Evolutionary conservation across 2,329 filamentous ascomycete species (phyloP).

Genomic region (Claviceps lovelessii): DNA sequence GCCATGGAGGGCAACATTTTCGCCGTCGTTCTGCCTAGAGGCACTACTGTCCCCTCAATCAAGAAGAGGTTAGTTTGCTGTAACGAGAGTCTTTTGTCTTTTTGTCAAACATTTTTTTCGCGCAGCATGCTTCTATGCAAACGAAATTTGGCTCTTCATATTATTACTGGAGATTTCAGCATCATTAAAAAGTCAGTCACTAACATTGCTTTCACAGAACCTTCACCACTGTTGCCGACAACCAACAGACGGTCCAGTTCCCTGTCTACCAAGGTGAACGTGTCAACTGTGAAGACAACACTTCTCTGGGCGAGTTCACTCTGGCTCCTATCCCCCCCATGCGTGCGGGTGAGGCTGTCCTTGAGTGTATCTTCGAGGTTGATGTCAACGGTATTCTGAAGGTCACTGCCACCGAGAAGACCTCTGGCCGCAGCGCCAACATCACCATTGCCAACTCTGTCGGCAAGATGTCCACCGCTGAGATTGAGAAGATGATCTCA

Average conservation of each 20-base stretch:
- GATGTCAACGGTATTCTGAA: conserved; percentile 99
- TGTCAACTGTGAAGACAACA: conserved; percentile 98
- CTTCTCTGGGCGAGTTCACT: conserved; percentile 92
- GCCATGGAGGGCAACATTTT: conserved; percentile 99
- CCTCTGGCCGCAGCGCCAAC: conserved; percentile 92
- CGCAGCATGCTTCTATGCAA: background rate
- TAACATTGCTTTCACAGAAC: conserved; percentile 27
- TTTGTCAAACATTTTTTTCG: background rate
- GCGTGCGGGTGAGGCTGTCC: conserved; percentile 88
- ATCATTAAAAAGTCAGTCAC: background rate
- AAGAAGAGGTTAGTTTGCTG: conserved; percentile 46
- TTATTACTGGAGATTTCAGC: background rate
- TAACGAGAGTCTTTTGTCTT: too few relatives aligned
- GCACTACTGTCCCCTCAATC: conserved; percentile 40
- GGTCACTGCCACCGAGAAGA: conserved; percentile 98
- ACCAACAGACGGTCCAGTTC: conserved; percentile 61
- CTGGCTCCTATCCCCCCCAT: conserved; percentile 76
- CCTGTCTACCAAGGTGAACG: conserved; percentile 92
- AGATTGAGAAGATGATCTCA: conserved; percentile 97
- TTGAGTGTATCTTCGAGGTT: conserved; percentile 98
- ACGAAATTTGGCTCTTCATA: background rate
- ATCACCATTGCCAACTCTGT: conserved; percentile 99
- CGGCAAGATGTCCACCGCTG: conserved; percentile 83
- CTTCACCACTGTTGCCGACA: conserved; percentile 73
- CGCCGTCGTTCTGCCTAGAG: conserved; percentile 70